These are phyloP conservation scores for Stemphylium lycopersici DNA, from an alignment of 2,329 filamentous ascomycete genomes.

Conservation along the genomic window DNA sequence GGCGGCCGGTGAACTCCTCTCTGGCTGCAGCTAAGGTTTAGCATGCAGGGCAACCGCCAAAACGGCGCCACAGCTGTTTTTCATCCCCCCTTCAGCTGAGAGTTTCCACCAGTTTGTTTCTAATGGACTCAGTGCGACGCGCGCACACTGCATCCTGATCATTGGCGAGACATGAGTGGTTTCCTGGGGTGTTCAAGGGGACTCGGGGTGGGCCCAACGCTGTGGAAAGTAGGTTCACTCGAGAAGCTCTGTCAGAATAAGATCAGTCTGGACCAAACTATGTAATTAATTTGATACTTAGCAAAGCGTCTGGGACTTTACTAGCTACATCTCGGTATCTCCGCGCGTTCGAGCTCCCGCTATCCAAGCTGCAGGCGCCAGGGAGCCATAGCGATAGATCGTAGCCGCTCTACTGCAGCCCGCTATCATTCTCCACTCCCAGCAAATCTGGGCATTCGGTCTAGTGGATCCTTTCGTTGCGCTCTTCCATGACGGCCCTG, in stretches of 20 bases:
- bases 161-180: not conserved
- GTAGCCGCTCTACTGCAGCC: not conserved
- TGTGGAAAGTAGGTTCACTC: not conserved
- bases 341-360: not conserved
- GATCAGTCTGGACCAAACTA: not conserved
- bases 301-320: not conserved
- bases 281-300: not conserved
- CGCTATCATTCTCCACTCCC: not conserved
- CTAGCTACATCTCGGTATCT: not conserved
- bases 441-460: not conserved
- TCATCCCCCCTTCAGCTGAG: not conserved
- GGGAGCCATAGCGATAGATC: not conserved
- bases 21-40: conserved; percentile 11
- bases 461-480: not conserved
- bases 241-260: not conserved
- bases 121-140: not conserved
- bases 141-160: not conserved
- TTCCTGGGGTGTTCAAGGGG: too few relatives aligned
- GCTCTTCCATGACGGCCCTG: not conserved
- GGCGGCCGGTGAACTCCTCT: conserved; percentile 1
- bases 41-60: not conserved
- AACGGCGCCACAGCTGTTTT: not conserved
- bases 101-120: not conserved
- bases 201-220: too few relatives aligned
- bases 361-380: not conserved